Conservation (phyloP, 106 monocot species). For the Acanthochlamys bracteata region DNA sequence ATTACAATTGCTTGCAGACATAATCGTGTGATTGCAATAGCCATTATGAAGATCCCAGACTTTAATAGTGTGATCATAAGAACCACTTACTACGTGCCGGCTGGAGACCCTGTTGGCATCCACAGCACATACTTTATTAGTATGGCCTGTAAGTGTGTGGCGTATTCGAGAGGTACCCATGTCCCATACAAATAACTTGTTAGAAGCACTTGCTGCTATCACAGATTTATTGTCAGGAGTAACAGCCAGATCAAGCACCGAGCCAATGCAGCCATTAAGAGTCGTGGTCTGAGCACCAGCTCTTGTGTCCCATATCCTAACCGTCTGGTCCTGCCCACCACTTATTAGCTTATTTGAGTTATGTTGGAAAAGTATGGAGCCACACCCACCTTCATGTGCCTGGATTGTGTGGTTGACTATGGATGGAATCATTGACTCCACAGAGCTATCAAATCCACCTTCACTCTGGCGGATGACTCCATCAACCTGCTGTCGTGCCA, state of each 20-base stretch:
- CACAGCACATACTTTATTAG: slow-evolving; percentile 79
- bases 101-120: slow-evolving; percentile 45
- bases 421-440: slow-evolving; percentile 49
- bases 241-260: slow-evolving; percentile 69
- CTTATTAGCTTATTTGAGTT: slow-evolving; percentile 62
- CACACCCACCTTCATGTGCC: slow-evolving; percentile 82
- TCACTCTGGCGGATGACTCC: slow-evolving; percentile 76
- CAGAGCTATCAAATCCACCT: slow-evolving; percentile 42
- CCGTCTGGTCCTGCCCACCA: slow-evolving; percentile 74
- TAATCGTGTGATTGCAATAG: slow-evolving; percentile 65
- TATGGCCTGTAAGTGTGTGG: slow-evolving; percentile 79
- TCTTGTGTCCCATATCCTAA: slow-evolving; percentile 75
- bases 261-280: slow-evolving; percentile 71
- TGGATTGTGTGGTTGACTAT: slow-evolving; percentile 47
- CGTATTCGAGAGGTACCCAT: slow-evolving; percentile 40
- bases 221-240: slow-evolving; percentile 67
- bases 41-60: slow-evolving; percentile 84
- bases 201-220: slow-evolving; percentile 74
- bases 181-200: slow-evolving; percentile 70
- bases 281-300: slow-evolving; percentile 32
- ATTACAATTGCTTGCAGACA: slow-evolving; percentile 78
- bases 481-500: slow-evolving; percentile 77
- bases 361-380: slow-evolving; percentile 59
- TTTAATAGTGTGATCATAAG: slow-evolving; percentile 78
- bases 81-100: slow-evolving; percentile 50